Evolutionary conservation across 257 asterid species (phyloP), one percentile per base, ranked within the genome.

Genomic region (Schizonepeta tenuifolia): DNA sequence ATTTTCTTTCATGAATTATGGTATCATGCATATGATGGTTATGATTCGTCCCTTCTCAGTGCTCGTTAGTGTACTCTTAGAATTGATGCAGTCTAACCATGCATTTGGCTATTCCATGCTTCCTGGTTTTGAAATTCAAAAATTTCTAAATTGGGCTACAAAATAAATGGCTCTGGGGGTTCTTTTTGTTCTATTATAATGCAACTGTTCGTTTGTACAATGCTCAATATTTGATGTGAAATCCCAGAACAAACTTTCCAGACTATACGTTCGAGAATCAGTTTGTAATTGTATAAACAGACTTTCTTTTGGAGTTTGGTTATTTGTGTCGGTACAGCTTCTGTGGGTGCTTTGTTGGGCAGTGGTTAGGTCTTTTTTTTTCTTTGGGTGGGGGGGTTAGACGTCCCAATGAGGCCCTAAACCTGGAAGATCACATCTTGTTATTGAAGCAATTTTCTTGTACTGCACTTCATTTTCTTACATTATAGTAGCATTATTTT

Each of bases 1-100:
- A 18, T 74, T 59, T 69, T 78, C 53, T 62, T 41, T 65, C 35
- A 35, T 24, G 61, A 75, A 66, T 61, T 65, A 21, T 55, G 31
- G 12, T 41, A 26, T 50, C 70, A 41, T 35, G 38, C 31, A 43
- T 51, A 70, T 65, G 63, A 36, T 21, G 41, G 73, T 65, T 72
- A 36, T 40, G 14, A 59, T 68, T 65, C 31, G 12, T 54, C 56
- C 69, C 56, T 53, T 54, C n/a, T 33, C 60, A 46, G 20, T 65
- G 56, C 38, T 73, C 35, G 64, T 68, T 28, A 31, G 15, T 40
- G 18, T 58, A 62, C 38, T 35, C 38, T 21, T 44, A 55, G 68
- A 35, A n/a, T 44, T 51, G 50, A 51, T 56, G 68, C 64, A 22
- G 43, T 38, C 35, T 43, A 24, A 8, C 36, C n/a, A n/a, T 67